These are phyloP conservation scores for Cercospora zeina DNA, from an alignment of 2,329 filamentous ascomycete species.

Conservation along the genomic window DNA sequence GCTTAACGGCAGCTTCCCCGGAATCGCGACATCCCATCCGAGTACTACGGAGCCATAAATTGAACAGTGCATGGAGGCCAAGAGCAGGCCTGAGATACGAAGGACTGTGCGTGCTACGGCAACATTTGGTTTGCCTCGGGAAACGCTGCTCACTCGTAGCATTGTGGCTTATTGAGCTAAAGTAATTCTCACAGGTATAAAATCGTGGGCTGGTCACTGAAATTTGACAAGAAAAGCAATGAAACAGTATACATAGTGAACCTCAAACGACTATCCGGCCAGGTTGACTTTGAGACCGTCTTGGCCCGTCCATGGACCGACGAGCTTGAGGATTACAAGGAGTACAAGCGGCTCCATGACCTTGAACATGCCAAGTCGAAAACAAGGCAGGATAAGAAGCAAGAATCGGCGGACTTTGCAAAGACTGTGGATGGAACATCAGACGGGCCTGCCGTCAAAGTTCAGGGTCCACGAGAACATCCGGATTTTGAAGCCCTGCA, in stretches of 20 bases:
- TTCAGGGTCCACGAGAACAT: neutral
- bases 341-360: conserved; percentile 48
- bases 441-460: neutral
- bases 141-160: neutral
- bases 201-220: conserved; percentile 47
- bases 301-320: conserved; percentile 45
- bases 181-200: conserved; percentile 37
- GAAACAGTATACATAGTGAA: conserved; percentile 44
- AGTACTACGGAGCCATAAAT: conserved; percentile 48
- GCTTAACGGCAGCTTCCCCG: conserved; percentile 46
- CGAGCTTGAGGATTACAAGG: conserved; percentile 52
- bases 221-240: conserved; percentile 30
- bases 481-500: neutral
- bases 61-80: conserved; percentile 49
- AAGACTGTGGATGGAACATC: conserved; percentile 19
- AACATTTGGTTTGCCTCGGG: neutral
- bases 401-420: neutral
- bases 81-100: conserved; percentile 52
- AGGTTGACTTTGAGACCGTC: conserved; percentile 42
- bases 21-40: conserved; percentile 47
- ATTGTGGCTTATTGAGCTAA: neutral
- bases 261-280: conserved; percentile 40
- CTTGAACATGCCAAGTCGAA: conserved; percentile 20
- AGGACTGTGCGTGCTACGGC: conserved; percentile 45
- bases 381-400: neutral